Evolutionary conservation across 176 grass and related monocot species (phyloP).

Genomic region (Saccharum spontaneum): DNA sequence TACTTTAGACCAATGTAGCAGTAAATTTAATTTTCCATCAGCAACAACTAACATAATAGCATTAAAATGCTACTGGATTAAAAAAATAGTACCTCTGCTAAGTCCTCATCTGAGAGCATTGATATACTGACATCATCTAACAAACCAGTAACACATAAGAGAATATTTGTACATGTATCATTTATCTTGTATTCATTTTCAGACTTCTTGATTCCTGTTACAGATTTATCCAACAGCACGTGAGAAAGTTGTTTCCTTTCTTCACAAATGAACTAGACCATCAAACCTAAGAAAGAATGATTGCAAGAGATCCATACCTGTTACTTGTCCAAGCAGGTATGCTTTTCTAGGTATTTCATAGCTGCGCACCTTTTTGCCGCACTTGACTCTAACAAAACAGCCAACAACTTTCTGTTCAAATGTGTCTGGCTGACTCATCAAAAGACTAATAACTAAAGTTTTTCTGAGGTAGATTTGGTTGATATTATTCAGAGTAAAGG

Average conservation of each 20-base stretch:
- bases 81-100: slow-evolving; percentile 66
- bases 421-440: slow-evolving; percentile 58
- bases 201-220: slow-evolving; percentile 67
- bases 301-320: slow-evolving; percentile 52
- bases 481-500: slow-evolving; percentile 63
- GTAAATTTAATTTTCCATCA: not conserved
- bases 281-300: slow-evolving; percentile 5
- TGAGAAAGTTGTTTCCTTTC: slow-evolving; percentile 26
- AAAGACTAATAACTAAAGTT: slow-evolving; percentile 59
- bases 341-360: slow-evolving; percentile 33
- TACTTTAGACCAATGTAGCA: not conserved
- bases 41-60: not conserved
- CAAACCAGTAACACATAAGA: slow-evolving; percentile 62
- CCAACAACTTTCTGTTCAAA: slow-evolving; percentile 81
- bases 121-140: slow-evolving; percentile 56
- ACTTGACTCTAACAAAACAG: slow-evolving; percentile 75
- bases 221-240: slow-evolving; percentile 12
- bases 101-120: slow-evolving; percentile 62
- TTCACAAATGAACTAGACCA: slow-evolving; percentile 22
- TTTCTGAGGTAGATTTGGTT: slow-evolving; percentile 67
- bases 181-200: slow-evolving; percentile 64
- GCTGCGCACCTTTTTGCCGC: slow-evolving; percentile 3
- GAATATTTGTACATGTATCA: slow-evolving; percentile 50
- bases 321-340: slow-evolving; percentile 70
- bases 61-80: slow-evolving; percentile 10